phyloP scores from a whole-genome alignment of 2,329 filamentous ascomycete genomes.

The Alternaria ethzedia region DNA sequence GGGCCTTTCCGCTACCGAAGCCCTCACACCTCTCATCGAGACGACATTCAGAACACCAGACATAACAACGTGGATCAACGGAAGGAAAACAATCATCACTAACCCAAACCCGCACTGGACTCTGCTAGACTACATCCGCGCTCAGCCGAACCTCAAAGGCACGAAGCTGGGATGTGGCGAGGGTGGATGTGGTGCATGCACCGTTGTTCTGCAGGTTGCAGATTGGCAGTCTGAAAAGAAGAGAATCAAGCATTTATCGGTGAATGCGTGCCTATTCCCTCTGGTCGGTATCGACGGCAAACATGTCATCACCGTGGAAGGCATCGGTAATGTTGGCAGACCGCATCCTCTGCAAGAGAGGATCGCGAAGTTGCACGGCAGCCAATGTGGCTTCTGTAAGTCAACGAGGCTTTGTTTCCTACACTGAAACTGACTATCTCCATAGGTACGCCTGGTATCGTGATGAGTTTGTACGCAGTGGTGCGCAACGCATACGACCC shows the following conservation, averaged over 20 bases:
- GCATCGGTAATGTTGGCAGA: constrained; percentile 82
- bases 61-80: constrained; percentile 89
- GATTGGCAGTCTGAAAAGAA: constrained; percentile 76
- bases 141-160: constrained; percentile 81
- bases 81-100: constrained; percentile 81
- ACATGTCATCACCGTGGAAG: constrained; percentile 95
- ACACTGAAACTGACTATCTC: background rate
- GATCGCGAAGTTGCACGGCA: constrained; percentile 87
- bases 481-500: constrained; percentile 69
- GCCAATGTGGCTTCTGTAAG: constrained; percentile 85
- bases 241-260: constrained; percentile 89
- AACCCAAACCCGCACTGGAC: constrained; percentile 90
- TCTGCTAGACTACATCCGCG: constrained; percentile 87
- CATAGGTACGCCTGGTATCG: constrained; percentile 79
- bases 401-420: rapidly evolving
- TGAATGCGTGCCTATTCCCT: constrained; percentile 92
- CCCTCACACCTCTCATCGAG: constrained; percentile 70
- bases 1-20: constrained; percentile 40
- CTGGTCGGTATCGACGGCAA: constrained; percentile 92
- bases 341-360: constrained; percentile 91
- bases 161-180: constrained; percentile 96
- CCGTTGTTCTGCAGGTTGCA: constrained; percentile 64
- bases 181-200: constrained; percentile 94
- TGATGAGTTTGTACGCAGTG: constrained; percentile 89
- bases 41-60: constrained; percentile 76